Evolutionary conservation across 2,329 filamentous ascomycete species (phyloP).

Genomic region (Botryosphaeria agaves): DNA sequence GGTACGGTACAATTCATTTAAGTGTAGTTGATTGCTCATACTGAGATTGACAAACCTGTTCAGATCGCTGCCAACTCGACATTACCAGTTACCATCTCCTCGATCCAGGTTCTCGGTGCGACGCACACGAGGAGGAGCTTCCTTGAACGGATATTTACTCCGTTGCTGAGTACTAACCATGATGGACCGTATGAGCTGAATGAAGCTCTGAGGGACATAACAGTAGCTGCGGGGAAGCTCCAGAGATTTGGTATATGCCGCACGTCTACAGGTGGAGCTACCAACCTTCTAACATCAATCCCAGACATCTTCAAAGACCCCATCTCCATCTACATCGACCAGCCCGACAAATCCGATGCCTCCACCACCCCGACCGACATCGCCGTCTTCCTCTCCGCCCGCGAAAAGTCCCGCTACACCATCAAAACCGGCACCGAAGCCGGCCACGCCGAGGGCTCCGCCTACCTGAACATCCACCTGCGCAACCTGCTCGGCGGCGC

Average conservation of each 20-base stretch:
- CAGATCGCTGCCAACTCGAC: slow-evolving; percentile 70
- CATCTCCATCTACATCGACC: slow-evolving; percentile 68
- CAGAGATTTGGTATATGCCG: slow-evolving; percentile 52
- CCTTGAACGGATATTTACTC: slow-evolving; percentile 63
- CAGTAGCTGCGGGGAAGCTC: slow-evolving; percentile 54
- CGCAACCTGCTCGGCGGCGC: slow-evolving; percentile 91
- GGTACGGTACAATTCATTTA: slow-evolving; percentile 29
- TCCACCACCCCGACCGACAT: slow-evolving; percentile 60
- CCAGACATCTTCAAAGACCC: slow-evolving; percentile 74
- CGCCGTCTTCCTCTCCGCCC: slow-evolving; percentile 60
- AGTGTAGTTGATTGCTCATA: too few relatives aligned
- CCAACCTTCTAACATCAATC: too few relatives aligned
- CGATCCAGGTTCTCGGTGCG: slow-evolving; percentile 68
- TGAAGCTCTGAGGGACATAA: slow-evolving; percentile 59
- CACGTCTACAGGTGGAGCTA: slow-evolving; percentile 4
- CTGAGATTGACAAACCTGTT: slow-evolving; percentile 6
- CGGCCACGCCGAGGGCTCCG: slow-evolving; percentile 84
- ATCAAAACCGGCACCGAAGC: slow-evolving; percentile 91
- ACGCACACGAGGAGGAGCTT: slow-evolving; percentile 70
- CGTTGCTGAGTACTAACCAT: slow-evolving; percentile 52
- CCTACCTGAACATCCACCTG: slow-evolving; percentile 72
- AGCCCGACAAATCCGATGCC: slow-evolving; percentile 49
- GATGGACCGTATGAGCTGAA: slow-evolving; percentile 58
- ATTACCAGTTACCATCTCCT: slow-evolving; percentile 73
- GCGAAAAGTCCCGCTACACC: slow-evolving; percentile 66